A percentile compares a stretch with the other conserved stretches of the same genome.
Evolutionary conservation across 257 asterid species (phyloP).

Genomic region (Vinca minor): DNA sequence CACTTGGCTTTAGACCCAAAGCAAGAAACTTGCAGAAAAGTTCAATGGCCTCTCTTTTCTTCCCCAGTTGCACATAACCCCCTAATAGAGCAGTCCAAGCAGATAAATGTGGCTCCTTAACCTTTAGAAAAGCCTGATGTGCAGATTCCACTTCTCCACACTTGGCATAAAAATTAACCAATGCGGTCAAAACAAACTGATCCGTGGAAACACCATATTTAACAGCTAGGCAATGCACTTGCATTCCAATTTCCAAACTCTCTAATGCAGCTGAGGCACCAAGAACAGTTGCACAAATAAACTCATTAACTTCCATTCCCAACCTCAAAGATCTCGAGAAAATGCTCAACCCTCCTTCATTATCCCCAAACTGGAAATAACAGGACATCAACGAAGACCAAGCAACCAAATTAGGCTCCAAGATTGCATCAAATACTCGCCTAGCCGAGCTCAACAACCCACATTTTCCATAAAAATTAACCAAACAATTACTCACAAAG

Average conservation of each 20-base stretch:
- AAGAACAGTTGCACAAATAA: slow-evolving; percentile 42
- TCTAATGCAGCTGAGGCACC: slow-evolving; percentile 55
- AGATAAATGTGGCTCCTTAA: slow-evolving; percentile 37
- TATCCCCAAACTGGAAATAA: slow-evolving; percentile 45
- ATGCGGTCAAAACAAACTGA: slow-evolving; percentile 47
- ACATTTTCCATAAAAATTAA: slow-evolving; percentile 74
- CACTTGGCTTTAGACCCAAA: slow-evolving; percentile 47
- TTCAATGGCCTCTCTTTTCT: slow-evolving; percentile 38
- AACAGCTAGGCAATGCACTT: slow-evolving; percentile 46
- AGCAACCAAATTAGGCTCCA: slow-evolving; percentile 45
- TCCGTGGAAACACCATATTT: slow-evolving; percentile 49
- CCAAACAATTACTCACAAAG: slow-evolving; percentile 47
- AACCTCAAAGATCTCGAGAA: slow-evolving; percentile 40
- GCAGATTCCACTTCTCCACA: slow-evolving; percentile 57
- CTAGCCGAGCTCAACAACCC: slow-evolving; percentile 49
- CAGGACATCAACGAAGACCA: slow-evolving; percentile 62
- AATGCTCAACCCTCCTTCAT: slow-evolving; percentile 45
- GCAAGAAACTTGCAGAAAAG: slow-evolving; percentile 42
- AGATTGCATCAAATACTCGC: slow-evolving; percentile 43
- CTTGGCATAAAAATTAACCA: slow-evolving; percentile 66
- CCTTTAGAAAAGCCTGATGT: slow-evolving; percentile 40
- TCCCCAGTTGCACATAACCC: slow-evolving; percentile 49
- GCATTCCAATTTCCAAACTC: slow-evolving; percentile 45
- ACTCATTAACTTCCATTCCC: slow-evolving; percentile 58
- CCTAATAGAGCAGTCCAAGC: slow-evolving; percentile 84